Evolutionary conservation across 2,329 filamentous ascomycete genomes (phyloP).

Genomic region (Ophiostoma himal-ulmi): DNA sequence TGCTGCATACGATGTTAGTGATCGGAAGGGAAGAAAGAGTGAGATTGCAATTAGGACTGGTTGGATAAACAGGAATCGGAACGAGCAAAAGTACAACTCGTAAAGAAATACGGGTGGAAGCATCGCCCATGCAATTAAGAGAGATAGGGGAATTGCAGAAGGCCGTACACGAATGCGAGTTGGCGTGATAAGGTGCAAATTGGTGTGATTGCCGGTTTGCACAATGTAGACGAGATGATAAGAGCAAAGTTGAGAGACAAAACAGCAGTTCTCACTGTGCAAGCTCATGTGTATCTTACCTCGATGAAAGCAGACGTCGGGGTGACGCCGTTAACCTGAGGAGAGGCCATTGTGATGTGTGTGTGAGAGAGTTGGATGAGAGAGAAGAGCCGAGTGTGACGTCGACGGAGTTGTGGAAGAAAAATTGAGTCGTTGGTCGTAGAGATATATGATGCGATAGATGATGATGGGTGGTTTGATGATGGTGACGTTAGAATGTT

Average conservation of each 20-base stretch:
- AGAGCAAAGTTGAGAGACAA: neutral
- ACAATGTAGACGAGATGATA: neutral
- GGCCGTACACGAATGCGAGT: neutral
- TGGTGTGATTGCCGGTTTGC: neutral
- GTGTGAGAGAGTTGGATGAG: neutral
- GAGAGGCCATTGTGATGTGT: slow-evolving; percentile 23
- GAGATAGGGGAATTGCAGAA: neutral
- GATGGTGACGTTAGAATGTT: neutral
- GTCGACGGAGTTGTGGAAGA: neutral
- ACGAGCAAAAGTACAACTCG: neutral
- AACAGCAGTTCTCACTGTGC: neutral
- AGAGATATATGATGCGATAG: neutral
- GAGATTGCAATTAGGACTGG: neutral
- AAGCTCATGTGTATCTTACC: slow-evolving; percentile 15
- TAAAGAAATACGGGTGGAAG: neutral
- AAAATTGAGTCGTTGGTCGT: neutral
- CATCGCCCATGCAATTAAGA: neutral
- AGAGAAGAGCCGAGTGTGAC: slow-evolving; percentile 9
- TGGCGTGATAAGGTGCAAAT: neutral
- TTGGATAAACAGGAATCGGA: neutral
- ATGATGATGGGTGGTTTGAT: neutral
- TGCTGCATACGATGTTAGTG: slow-evolving; percentile 53
- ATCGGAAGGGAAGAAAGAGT: neutral
- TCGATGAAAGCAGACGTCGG: slow-evolving; percentile 26
- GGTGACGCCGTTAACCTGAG: slow-evolving; percentile 25